These are phyloP conservation scores for Nicotiana noctiflora DNA, from an alignment of 257 asterid species.

Conservation along the genomic window DNA sequence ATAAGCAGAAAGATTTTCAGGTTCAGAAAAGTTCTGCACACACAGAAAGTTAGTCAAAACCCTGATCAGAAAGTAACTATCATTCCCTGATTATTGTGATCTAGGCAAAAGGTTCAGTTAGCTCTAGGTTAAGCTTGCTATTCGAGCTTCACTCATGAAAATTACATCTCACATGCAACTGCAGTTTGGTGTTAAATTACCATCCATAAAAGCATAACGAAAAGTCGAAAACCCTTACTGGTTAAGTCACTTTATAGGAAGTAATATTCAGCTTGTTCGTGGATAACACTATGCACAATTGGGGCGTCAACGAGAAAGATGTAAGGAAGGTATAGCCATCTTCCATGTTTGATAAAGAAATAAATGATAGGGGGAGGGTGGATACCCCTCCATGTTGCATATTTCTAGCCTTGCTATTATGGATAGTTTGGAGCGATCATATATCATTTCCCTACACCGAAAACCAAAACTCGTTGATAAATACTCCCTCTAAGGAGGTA, in stretches of 20 bases:
- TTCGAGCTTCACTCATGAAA: not conserved
- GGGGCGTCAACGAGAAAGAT: not conserved
- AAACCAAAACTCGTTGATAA: not conserved
- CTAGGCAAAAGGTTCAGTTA: not conserved
- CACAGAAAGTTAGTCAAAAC: not conserved
- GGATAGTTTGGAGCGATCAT: not conserved
- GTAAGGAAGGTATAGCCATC: not conserved
- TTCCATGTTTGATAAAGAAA: not conserved
- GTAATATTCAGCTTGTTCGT: not conserved
- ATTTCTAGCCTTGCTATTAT: not conserved
- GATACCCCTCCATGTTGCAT: not conserved
- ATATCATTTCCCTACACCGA: not conserved
- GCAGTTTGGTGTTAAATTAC: not conserved
- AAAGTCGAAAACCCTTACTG: not conserved
- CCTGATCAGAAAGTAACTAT: not conserved
- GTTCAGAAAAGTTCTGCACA: constrained; percentile 73
- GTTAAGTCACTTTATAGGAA: not conserved
- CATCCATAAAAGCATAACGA: not conserved
- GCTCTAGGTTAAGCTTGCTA: constrained; percentile 2
- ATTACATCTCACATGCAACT: not conserved
- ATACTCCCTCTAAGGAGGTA: not conserved
- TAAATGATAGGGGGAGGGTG: not conserved
- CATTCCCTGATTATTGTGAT: not conserved
- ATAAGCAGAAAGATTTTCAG: constrained; percentile 87
- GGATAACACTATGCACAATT: not conserved